These are phyloP conservation scores for Suhomyces yuchorum DNA, from an alignment of 1,139 yeast species.

Conservation along the genomic window DNA sequence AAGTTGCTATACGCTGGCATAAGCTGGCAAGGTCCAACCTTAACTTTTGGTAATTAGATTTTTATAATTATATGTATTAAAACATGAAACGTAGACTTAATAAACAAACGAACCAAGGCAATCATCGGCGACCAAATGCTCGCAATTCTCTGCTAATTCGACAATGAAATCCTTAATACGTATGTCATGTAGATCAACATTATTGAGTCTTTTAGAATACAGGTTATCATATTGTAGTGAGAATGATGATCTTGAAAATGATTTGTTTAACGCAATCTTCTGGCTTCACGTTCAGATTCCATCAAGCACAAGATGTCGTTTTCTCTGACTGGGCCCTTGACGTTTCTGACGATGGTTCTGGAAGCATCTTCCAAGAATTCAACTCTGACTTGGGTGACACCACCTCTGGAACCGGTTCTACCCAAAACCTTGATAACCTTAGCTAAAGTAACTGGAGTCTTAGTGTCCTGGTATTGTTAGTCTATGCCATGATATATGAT, in stretches of 20 bases:
- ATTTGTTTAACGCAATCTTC: constrained; percentile 55
- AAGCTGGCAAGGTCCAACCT: background rate
- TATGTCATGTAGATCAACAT: constrained; percentile 13
- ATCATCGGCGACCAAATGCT: constrained; percentile 7
- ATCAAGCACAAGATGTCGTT: constrained; percentile 97
- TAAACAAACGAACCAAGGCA: constrained; percentile 10
- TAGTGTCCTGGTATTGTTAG: constrained; percentile 59
- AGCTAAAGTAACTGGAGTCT: constrained; percentile 98
- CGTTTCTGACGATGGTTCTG: constrained; percentile 99
- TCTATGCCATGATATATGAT: constrained; percentile 9
- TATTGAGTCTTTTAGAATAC: constrained; percentile 12
- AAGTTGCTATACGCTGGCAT: background rate
- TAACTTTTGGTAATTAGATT: background rate
- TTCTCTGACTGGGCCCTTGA: constrained; percentile 99
- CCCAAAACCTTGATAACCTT: constrained; percentile 99
- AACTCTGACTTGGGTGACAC: constrained; percentile 99
- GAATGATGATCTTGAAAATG: constrained; percentile 11
- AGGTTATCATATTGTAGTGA: constrained; percentile 13
- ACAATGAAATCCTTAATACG: constrained; percentile 8
- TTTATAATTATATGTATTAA: constrained; percentile 17
- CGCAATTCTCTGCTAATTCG: constrained; percentile 10
- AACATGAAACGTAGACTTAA: constrained; percentile 15
- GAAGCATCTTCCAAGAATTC: constrained; percentile 98
- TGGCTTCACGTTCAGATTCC: constrained; percentile 99
- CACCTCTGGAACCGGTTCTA: constrained; percentile 99